Evolutionary conservation across 345 rosid species (phyloP).

Genomic region (Euphorbia tirucalli): DNA sequence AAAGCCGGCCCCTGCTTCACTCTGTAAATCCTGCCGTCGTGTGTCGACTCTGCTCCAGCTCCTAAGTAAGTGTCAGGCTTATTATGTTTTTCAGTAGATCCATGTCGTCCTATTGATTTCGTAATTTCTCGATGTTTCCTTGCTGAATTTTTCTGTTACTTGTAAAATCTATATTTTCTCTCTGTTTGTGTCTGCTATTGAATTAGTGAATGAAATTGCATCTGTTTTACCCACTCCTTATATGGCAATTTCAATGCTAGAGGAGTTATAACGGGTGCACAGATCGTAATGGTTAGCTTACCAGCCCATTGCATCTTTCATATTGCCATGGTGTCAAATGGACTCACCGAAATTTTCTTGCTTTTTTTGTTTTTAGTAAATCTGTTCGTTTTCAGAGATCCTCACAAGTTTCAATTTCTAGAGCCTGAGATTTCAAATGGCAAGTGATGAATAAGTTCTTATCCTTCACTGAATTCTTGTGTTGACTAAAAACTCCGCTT

Average conservation of each 20-base stretch:
- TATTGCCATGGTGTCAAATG: conserved; percentile 59
- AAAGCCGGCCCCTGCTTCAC: background rate
- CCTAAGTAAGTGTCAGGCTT: too few relatives aligned
- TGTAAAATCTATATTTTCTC: background rate
- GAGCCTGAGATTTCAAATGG: conserved; percentile 16
- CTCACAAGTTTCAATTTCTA: background rate
- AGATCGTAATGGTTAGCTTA: conserved; percentile 50
- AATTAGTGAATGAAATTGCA: conserved; percentile 30
- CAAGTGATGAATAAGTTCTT: conserved; percentile 44
- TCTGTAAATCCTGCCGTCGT: background rate
- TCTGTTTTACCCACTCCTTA: conserved; percentile 48
- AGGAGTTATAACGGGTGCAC: conserved; percentile 55
- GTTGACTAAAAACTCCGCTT: conserved; percentile 48
- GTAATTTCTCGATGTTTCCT: too few relatives aligned
- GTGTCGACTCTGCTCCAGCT: too few relatives aligned
- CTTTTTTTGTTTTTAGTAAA: too few relatives aligned
- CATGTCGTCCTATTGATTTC: background rate
- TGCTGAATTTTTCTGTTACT: background rate
- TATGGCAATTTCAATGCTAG: conserved; percentile 18
- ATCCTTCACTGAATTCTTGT: conserved; percentile 48
- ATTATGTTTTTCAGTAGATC: background rate
- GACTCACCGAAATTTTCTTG: conserved; percentile 37
- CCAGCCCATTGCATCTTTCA: conserved; percentile 50
- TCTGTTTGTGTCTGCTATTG: background rate
- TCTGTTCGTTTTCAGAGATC: background rate